Conservation (phyloP, 2,329 filamentous ascomycete genomes). For the Monilinia fructigena region DNA sequence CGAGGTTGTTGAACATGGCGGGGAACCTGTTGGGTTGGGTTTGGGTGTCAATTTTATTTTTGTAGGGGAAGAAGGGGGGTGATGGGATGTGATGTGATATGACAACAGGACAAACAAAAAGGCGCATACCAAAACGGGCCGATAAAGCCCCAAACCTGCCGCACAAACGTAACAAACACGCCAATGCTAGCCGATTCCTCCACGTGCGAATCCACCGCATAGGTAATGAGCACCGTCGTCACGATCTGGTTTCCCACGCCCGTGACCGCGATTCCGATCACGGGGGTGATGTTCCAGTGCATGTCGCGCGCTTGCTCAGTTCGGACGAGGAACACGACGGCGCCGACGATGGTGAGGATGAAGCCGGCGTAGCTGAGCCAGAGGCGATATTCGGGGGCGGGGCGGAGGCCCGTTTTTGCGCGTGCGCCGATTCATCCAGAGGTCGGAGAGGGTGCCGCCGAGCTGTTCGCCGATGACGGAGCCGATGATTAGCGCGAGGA, state of each 20-base stretch:
- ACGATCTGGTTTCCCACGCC: constrained; percentile 59
- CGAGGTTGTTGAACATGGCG: constrained; percentile 42
- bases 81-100: too few species aligned
- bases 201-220: constrained; percentile 57
- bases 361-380: constrained; percentile 58
- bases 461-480: constrained; percentile 58
- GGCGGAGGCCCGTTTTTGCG: constrained; percentile 39
- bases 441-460: constrained; percentile 53
- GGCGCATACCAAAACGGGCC: constrained; percentile 22
- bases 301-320: constrained; percentile 45
- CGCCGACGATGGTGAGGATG: constrained; percentile 50
- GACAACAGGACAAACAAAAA: too few species aligned
- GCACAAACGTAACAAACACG: constrained; percentile 57
- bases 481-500: constrained; percentile 55
- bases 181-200: constrained; percentile 54
- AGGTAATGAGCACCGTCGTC: constrained; percentile 37
- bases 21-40: constrained; percentile 39
- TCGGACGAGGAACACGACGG: constrained; percentile 55
- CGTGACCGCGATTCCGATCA: constrained; percentile 52
- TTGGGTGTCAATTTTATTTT: not conserved
- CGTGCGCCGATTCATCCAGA: constrained; percentile 49
- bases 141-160: constrained; percentile 52
- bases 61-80: not conserved
- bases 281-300: constrained; percentile 56
- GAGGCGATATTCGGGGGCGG: constrained; percentile 52